Evolutionary conservation across 345 rosid species (phyloP), one percentile per base, ranked within the genome.

Genomic region (Acer negundo): DNA sequence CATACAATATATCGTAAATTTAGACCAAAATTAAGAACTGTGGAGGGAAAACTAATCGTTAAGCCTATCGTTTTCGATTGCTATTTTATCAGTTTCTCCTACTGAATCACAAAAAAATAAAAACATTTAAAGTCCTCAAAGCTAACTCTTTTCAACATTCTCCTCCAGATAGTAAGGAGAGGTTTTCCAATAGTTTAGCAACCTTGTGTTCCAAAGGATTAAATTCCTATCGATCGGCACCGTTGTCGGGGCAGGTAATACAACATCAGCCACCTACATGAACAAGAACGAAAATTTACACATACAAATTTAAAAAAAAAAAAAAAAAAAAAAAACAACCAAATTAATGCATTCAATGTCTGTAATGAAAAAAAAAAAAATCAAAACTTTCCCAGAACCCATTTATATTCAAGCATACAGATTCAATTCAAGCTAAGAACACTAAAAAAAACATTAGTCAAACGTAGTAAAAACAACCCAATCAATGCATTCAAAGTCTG

Each of bases 141-240:
- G 26, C 86, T 82, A 42, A 84, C 93, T 70, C 77, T 80, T 84
- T 12, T 80, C 51, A 72, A 28, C 74, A 38, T 64, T 77, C 66
- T 85, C 89, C 78, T 88, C 84, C 20, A 87, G 85, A 84, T 82
- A 74, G 79, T 87, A 90, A 17, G 92, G 86, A 68, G 92, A 90
- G 44, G 86, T 75, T 78, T 77, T 87, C 87, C 89, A 90, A 80
- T 65, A 86, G 31, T 76, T 81, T 65, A 76, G 82, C 58, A 89
- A 71, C 82, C 73, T 87, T 6, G 73, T 31, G 85, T 84, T 82
- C 85, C 75, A 64, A 56, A 47, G 40, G 13, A 80, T 67, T 49
- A 90, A 73, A 22, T 17, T 44, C 80, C 55, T 89, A 40, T 86
- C 89, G 89, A 90, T n/a, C n/a, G n/a, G n/a, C n/a, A n/a, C n/a